Evolutionary conservation across 2,329 filamentous ascomycete species (phyloP), one percentile per base, ranked within the genome.

Genomic region (Colletotrichum karsti): DNA sequence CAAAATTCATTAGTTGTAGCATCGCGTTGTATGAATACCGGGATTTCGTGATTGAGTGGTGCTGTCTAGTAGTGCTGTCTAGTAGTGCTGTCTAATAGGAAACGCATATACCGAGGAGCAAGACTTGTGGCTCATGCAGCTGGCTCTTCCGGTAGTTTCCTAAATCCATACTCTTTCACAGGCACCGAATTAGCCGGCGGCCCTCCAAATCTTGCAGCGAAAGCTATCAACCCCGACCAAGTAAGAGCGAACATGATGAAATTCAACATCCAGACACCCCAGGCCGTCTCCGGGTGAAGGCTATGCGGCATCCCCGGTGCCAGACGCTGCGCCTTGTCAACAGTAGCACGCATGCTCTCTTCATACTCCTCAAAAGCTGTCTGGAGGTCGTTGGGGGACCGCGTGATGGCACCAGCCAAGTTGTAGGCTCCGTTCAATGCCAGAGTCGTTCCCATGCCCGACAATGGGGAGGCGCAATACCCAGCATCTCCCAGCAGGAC

Each of bases 401-500:
- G 69, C 12, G 68, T 62, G n/a, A 85, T 74, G 51, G 83, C 82
- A 3, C 85, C 84, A 1, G 85, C 86, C 1, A 89, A 78, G 0
- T 85, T 76, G 70, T 87, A 87, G 2, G 84, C 86, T 2, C 82
- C 81, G 1, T 81, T 72, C 22, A 88, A 68, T 2, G 82, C 82
- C 4, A 80, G 69, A 3, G 79, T 81, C 2, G 84, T 86, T 13
- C 85, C 85, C 77, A 85, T 81, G 0, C 86, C 86, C 0, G 82
- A 83, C 7, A 83, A 69, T 3, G 81, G 80, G 0, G 82, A 82
- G 0, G 84, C 83, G 22, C 79, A 81, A 69, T 83, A 83, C 8
- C 76, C 84, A 15, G 86, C 83, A 66, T 89, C 86, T 5, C 85
- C 86, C 0, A 88, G 57, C 0, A 86, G 73, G 0, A 80, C 80